These are phyloP conservation scores for Salvia miltiorrhiza DNA, from an alignment of 257 asterid genomes.

Conservation along the genomic window DNA sequence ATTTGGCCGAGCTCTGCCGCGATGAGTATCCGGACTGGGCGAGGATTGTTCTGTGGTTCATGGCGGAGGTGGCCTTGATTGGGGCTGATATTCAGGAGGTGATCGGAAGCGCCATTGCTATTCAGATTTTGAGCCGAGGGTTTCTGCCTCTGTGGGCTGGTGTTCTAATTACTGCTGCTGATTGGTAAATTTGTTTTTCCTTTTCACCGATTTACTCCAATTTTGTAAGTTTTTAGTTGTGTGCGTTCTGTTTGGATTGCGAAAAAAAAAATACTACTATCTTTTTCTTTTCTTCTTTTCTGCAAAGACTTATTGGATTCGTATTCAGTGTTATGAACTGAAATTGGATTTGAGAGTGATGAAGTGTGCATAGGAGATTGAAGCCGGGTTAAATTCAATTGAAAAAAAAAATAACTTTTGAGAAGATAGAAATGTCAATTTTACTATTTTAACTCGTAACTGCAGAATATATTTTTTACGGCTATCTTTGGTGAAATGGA, in stretches of 20 bases:
- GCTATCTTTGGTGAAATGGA: background rate
- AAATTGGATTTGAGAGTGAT: background rate
- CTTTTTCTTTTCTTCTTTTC: background rate
- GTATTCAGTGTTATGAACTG: slow-evolving; percentile 11
- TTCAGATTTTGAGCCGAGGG: slow-evolving; percentile 80
- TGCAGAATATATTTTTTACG: background rate
- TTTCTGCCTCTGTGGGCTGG: slow-evolving; percentile 84
- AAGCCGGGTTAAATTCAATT: background rate
- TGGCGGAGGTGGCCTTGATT: slow-evolving; percentile 92
- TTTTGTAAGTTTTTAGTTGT: background rate
- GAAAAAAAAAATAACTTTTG: background rate
- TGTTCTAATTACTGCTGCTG: slow-evolving; percentile 82
- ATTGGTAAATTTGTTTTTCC: slow-evolving; percentile 52
- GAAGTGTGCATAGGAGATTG: background rate
- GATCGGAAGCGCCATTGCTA: slow-evolving; percentile 94
- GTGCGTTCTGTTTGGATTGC: background rate
- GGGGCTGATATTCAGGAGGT: slow-evolving; percentile 99
- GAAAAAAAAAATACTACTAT: background rate
- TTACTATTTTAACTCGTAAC: background rate
- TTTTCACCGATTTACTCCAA: background rate
- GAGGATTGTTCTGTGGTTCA: slow-evolving; percentile 67
- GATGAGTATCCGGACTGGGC: slow-evolving; percentile 93
- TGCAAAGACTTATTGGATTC: too few species aligned
- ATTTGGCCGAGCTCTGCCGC: slow-evolving; percentile 90
- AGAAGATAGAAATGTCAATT: background rate